phyloP scores from a whole-genome alignment of 495 filamentous ascomycete species.

The Podospora pseudopauciseta region DNA sequence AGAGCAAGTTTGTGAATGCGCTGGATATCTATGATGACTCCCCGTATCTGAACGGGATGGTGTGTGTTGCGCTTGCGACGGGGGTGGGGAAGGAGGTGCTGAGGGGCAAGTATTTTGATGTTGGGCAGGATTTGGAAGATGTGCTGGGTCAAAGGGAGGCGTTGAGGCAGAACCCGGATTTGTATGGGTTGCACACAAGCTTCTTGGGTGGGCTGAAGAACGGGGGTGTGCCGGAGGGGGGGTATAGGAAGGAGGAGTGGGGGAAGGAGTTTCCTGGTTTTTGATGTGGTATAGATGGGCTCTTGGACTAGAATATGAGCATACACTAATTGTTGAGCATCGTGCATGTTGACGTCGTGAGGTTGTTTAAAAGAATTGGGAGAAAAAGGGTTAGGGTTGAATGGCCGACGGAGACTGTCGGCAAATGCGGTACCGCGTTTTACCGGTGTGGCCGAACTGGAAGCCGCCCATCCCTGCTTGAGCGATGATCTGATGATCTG shows the following conservation, averaged over 20 bases:
- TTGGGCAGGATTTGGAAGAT: conserved; percentile 35
- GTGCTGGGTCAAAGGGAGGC: conserved; percentile 28
- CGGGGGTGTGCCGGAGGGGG: conserved; percentile 16
- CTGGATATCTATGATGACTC: conserved; percentile 35
- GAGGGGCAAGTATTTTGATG: conserved; percentile 32
- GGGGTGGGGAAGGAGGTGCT: conserved; percentile 30
- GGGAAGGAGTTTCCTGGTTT: conserved; percentile 33
- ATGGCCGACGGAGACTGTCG: neutral
- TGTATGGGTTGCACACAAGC: conserved; percentile 29
- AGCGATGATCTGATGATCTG: conserved; percentile 32
- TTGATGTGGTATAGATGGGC: neutral
- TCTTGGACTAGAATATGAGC: too few relatives aligned
- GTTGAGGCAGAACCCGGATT: conserved; percentile 19
- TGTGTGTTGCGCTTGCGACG: conserved; percentile 32
- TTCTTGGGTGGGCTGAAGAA: conserved; percentile 31
- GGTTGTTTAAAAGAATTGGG: neutral
- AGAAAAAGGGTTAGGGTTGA: neutral
- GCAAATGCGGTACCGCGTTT: conserved; percentile 2
- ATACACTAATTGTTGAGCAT: too few relatives aligned
- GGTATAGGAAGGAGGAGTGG: conserved; percentile 19
- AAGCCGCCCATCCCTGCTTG: neutral
- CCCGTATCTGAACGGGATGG: conserved; percentile 37
- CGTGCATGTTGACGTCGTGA: neutral
- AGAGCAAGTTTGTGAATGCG: conserved; percentile 17
- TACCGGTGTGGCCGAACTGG: neutral